Evolutionary conservation across 2,329 filamentous ascomycete genomes (phyloP).

Genomic region (Bipolaris gigantea): DNA sequence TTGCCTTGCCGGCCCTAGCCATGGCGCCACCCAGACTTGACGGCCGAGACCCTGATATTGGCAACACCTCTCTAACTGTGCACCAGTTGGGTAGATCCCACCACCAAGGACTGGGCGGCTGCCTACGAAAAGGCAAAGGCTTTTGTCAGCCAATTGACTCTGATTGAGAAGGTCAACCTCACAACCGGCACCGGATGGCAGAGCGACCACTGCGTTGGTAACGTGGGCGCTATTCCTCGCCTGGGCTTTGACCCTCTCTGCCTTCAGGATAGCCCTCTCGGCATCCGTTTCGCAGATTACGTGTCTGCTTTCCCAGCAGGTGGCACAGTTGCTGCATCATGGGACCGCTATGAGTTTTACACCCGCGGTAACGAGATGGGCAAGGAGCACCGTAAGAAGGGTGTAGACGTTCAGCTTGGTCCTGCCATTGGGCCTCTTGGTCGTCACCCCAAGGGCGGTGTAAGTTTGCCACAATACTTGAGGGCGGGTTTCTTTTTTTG

Average conservation of each 20-base stretch:
- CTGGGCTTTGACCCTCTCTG: constrained; percentile 75
- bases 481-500: rapidly evolving
- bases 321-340: constrained; percentile 80
- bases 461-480: constrained; percentile 53
- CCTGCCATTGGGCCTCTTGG: constrained; percentile 77
- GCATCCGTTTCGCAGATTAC: constrained; percentile 76
- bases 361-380: constrained; percentile 73
- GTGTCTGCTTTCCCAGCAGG: constrained; percentile 80
- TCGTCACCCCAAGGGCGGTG: constrained; percentile 65
- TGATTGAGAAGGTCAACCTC: constrained; percentile 89
- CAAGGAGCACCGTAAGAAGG: constrained; percentile 72
- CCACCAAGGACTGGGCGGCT: constrained; percentile 68
- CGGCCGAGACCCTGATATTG: no score
- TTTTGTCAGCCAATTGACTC: constrained; percentile 81
- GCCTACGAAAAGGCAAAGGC: constrained; percentile 75
- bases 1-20: not conserved
- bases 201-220: constrained; percentile 62
- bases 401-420: constrained; percentile 72
- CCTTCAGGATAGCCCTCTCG: constrained; percentile 82
- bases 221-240: constrained; percentile 68
- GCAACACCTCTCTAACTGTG: not conserved
- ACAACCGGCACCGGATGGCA: constrained; percentile 84
- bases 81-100: constrained; percentile 69
- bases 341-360: constrained; percentile 71
- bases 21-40: not conserved